phyloP scores from a whole-genome alignment of 306 rosid species.

The Cicer pinnatifidum region DNA sequence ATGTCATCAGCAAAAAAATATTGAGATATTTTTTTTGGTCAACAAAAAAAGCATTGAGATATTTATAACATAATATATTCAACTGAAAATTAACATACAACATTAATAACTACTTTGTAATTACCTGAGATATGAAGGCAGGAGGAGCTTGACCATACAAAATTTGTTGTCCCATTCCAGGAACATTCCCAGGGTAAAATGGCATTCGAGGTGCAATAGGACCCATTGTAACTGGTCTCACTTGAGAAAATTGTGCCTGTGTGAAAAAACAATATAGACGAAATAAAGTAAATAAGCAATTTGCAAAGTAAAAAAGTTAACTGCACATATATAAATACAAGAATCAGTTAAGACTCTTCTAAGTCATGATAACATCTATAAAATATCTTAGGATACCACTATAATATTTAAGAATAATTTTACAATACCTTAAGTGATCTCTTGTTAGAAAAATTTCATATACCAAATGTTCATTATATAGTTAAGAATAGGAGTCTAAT shows the following conservation, averaged over 20 bases:
- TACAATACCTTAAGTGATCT: neutral
- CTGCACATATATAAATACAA: neutral
- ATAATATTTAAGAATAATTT: neutral
- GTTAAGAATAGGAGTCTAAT: neutral
- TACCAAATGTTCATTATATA: neutral
- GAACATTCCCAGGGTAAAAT: slow-evolving; percentile 74
- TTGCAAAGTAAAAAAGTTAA: neutral
- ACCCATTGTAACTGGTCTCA: slow-evolving; percentile 73
- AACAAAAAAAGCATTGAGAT: slow-evolving; percentile 2
- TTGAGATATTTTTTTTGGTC: neutral
- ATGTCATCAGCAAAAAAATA: slow-evolving; percentile 10
- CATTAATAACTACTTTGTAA: neutral
- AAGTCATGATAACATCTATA: neutral
- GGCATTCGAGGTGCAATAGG: slow-evolving; percentile 76
- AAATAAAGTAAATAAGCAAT: neutral
- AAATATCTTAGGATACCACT: neutral
- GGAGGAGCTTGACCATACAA: slow-evolving; percentile 79
- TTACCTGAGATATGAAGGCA: slow-evolving; percentile 75
- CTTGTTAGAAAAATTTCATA: neutral
- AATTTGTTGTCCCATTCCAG: slow-evolving; percentile 76
- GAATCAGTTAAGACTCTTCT: neutral
- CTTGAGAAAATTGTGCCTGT: slow-evolving; percentile 78
- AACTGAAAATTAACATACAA: neutral
- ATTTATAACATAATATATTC: neutral
- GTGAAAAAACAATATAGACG: neutral